Evolutionary conservation across 1,284 basidiomycete species (phyloP), one percentile per base, ranked within the genome.

Genomic region (Malassezia equina): DNA sequence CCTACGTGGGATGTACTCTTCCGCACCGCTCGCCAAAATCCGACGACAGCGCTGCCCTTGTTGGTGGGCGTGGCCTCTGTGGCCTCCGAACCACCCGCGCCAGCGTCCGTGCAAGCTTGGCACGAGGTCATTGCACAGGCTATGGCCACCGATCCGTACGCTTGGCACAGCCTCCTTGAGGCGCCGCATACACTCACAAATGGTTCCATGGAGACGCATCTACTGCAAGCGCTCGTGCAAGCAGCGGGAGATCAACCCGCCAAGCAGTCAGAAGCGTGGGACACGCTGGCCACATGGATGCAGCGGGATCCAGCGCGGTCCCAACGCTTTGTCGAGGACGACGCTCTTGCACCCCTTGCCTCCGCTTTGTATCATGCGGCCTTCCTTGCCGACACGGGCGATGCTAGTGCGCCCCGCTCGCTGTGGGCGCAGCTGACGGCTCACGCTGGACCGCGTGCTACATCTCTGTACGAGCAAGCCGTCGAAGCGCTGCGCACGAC

Each of bases 1-100:
- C 11, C 46, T 13, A 24, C 46, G 17, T 49, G 47, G 47, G 4
- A 41, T 23, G 47, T 34, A 4, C 39, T 49, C 5, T 31, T 49
- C 21, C 24, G 47, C 19, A 28, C 47, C 11, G 36, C 36, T 9
- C 12, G 19, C n/a, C 31, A 40, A n/a, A 15, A 27, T 3, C 47
- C 47, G 1, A 21, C 17, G n/a, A 40, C 36, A 15, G 27, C 27
- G 8, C 53, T 55, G 7, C 31, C 47, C 2, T n/a, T 45, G 31
- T 27, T 55, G 15, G 28, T 44, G 15, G 39, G 47, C 21, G 25
- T 55, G 7, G 53, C 40, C 8, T n/a, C 33, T n/a, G 41, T 15
- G 17, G n/a, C 47, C 7, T 11, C 40, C 7, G 34, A 29, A 31
- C 19, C 33, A 1, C 32, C 46, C 6, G 7, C 32, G 11, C 17